Conservation (phyloP, 2,329 filamentous ascomycete genomes). For the Curvularia eragrostidis region DNA sequence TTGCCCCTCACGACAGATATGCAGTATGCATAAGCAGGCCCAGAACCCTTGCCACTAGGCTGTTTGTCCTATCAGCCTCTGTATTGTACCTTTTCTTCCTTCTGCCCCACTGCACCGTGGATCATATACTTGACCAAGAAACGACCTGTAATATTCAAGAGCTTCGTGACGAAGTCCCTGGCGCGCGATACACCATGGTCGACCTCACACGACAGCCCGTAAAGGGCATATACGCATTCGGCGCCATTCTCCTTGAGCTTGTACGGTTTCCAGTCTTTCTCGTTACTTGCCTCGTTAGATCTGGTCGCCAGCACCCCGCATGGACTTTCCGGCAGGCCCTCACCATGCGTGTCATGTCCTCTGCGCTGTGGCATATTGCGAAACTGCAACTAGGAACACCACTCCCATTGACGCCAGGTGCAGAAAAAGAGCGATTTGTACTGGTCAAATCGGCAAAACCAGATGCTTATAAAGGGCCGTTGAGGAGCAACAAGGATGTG, state of each 20-base stretch:
- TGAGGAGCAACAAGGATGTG: slow-evolving; percentile 41
- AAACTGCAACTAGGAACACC: slow-evolving; percentile 37
- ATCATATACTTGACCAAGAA: not conserved
- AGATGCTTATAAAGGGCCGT: slow-evolving; percentile 39
- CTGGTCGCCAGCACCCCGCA: slow-evolving; percentile 49
- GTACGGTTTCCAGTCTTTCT: slow-evolving; percentile 51
- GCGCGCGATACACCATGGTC: slow-evolving; percentile 7
- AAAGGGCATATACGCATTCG: slow-evolving; percentile 50
- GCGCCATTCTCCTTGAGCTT: slow-evolving; percentile 45
- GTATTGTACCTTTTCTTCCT: not conserved
- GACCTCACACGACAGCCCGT: slow-evolving; percentile 47
- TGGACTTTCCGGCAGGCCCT: slow-evolving; percentile 53
- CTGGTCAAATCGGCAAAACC: slow-evolving; percentile 34
- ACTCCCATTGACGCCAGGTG: slow-evolving; percentile 45
- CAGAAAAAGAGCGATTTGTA: slow-evolving; percentile 51
- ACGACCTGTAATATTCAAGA: not conserved
- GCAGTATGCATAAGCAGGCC: not conserved
- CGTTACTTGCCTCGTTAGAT: slow-evolving; percentile 46
- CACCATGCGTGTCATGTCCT: slow-evolving; percentile 41
- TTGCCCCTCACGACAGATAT: not conserved
- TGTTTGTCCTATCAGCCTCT: no score
- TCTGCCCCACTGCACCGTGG: not conserved
- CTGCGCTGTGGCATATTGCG: slow-evolving; percentile 43
- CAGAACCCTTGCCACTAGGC: not conserved
- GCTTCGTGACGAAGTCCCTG: not conserved